Base-by-base conservation (phyloP, 2,329 filamentous ascomycete genomes). In the Atkinsonella texensis region DNA sequence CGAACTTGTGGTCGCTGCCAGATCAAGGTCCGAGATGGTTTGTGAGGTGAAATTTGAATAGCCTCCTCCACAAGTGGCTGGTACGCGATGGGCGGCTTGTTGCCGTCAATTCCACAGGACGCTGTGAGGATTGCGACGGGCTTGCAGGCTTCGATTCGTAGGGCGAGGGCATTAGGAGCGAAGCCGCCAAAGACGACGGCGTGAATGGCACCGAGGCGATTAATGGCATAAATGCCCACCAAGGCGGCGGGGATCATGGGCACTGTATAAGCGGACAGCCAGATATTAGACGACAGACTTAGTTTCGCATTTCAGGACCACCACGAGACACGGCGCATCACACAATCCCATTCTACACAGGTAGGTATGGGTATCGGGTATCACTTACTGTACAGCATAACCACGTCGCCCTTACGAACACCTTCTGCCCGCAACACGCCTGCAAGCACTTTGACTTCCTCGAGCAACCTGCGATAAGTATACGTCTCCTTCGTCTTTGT, bases 131-230 rank as follows among this genome's bases (percentile, higher is more conserved):
- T 81, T 10, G 79, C 82, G 9, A 79, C 79, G 8, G 90, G 88
- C 35, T 77, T 77, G 8, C 85, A 88, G 0, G 87, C 85, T 48
- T 95, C 89, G 57, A 97, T 95, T 28, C 90, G 79, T 68, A 96
- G 90, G 1, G 89, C 88, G 44, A 96, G 74, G 4, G 89, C 87
- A 10, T 76, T 74, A 0, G 89, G 75, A 0, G 88, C 89, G 64
- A 97, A 97, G 0, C 91, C 90, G 42, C 91, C 91, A 67, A 96
- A 96, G 3, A 97, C 91, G 4, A 95, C 88, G 3, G 87, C 83
- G 64, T 97, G 91, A 49, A 96, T 81, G 15, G 89, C 91, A 11
- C 90, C 91, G 1, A 96, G 74, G 10, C 89, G 81, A 54, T 82
- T 82, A 53, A 86, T 80, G 23, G 91, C 89, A 4, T 96, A 79